Conservation (phyloP, 495 filamentous ascomycete species). For the Podospora tetraspora region DNA sequence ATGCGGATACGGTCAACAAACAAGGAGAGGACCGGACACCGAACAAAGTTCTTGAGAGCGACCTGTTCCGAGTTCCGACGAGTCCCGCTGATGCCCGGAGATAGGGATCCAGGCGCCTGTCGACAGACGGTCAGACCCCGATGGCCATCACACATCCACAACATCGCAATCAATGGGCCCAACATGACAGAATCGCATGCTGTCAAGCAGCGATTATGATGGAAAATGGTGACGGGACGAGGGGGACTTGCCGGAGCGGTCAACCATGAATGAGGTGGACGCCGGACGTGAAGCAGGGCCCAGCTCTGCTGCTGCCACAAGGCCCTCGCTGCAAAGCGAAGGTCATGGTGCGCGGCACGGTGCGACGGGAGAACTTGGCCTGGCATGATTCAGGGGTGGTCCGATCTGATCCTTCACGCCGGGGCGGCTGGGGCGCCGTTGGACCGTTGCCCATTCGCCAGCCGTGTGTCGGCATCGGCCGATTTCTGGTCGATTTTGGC, state of each 20-base stretch:
- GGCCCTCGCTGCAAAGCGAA: not conserved
- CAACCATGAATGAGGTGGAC: too few relatives aligned
- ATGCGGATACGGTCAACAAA: not conserved
- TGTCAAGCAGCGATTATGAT: not conserved
- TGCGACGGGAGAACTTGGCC: not conserved
- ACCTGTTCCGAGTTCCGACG: not conserved
- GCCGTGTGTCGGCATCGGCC: conserved; percentile 29
- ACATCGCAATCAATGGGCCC: not conserved
- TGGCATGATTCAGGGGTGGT: conserved; percentile 33
- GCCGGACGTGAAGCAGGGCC: too few relatives aligned
- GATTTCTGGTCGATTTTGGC: conserved; percentile 24
- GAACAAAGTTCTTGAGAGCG: too few relatives aligned
- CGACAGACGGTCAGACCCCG: not conserved
- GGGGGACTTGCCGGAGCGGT: too few relatives aligned
- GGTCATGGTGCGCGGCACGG: conserved; percentile 14
- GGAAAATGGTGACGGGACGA: not conserved
- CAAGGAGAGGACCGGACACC: too few relatives aligned
- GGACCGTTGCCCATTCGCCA: conserved; percentile 24
- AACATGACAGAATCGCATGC: not conserved
- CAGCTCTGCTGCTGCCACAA: not conserved
- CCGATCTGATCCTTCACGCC: conserved; percentile 18
- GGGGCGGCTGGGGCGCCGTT: conserved; percentile 10
- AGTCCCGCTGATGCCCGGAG: not conserved
- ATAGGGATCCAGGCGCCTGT: not conserved
- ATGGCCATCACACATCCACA: not conserved